These are phyloP conservation scores for Inga leiocalycina DNA, from an alignment of 306 rosid genomes.

Conservation along the genomic window DNA sequence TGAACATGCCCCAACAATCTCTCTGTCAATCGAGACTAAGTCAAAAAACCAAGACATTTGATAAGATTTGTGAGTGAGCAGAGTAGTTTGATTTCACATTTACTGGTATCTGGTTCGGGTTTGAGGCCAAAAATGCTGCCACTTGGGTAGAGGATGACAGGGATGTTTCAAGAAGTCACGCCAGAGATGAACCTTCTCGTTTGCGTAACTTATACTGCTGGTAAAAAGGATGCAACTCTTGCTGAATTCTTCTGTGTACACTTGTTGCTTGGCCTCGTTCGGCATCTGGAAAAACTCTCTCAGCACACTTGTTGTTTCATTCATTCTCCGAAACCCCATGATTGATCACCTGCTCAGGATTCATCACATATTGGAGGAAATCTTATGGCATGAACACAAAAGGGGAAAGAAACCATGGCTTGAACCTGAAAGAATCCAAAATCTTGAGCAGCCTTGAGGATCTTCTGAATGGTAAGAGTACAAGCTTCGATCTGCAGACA, in stretches of 20 bases:
- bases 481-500: neutral
- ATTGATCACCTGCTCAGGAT: neutral
- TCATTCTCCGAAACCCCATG: conserved; percentile 7
- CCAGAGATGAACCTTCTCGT: conserved; percentile 18
- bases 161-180: neutral
- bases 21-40: neutral
- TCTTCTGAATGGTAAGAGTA: neutral
- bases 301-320: conserved; percentile 16
- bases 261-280: conserved; percentile 24
- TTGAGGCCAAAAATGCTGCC: conserved; percentile 14
- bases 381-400: neutral
- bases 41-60: too few relatives aligned
- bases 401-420: neutral
- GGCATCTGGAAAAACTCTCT: conserved; percentile 36
- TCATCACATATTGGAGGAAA: neutral
- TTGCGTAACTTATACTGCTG: neutral
- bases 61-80: neutral
- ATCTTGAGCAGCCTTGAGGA: conserved; percentile 8
- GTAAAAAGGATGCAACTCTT: conserved; percentile 27
- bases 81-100: neutral
- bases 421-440: conserved; percentile 26
- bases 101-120: neutral
- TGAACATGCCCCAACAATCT: conserved; percentile 7
- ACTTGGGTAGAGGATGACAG: neutral
- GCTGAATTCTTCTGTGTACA: conserved; percentile 17